These are phyloP conservation scores for Leccinellum luteum DNA, from an alignment of 768 basidiomycete species.

Conservation along the genomic window DNA sequence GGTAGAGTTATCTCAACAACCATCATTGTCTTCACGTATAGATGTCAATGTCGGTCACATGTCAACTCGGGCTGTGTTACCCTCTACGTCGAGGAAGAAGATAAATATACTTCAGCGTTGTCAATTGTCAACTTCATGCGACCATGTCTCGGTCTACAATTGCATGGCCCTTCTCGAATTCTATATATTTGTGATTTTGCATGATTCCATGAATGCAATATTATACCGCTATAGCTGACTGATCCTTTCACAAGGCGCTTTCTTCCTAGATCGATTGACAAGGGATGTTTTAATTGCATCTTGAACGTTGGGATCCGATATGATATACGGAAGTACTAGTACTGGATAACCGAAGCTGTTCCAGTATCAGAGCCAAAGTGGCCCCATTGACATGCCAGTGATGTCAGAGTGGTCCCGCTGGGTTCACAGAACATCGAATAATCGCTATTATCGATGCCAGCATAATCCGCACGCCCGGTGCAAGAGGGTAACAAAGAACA, in stretches of 20 bases:
- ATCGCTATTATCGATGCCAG: too few relatives aligned
- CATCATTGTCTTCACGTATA: neutral
- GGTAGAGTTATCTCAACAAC: neutral
- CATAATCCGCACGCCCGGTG: too few relatives aligned
- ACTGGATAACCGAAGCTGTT: neutral
- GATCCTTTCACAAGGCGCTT: too few relatives aligned
- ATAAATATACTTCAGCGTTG: neutral
- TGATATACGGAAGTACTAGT: neutral
- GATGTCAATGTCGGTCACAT: neutral
- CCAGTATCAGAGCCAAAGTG: too few relatives aligned
- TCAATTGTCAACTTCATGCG: neutral
- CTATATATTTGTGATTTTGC: neutral
- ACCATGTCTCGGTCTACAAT: neutral
- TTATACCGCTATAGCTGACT: too few relatives aligned
- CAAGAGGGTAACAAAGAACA: too few relatives aligned
- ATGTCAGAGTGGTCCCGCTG: neutral
- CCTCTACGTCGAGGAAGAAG: neutral
- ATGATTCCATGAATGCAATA: too few relatives aligned
- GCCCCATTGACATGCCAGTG: too few relatives aligned
- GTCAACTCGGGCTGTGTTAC: neutral
- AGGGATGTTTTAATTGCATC: too few relatives aligned
- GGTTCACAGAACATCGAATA: neutral
- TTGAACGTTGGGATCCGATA: too few relatives aligned
- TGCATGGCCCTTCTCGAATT: neutral
- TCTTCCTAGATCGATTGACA: too few relatives aligned